These are phyloP conservation scores for Podaxis sp. DNA, from an alignment of 768 basidiomycete species.

Conservation along the genomic window DNA sequence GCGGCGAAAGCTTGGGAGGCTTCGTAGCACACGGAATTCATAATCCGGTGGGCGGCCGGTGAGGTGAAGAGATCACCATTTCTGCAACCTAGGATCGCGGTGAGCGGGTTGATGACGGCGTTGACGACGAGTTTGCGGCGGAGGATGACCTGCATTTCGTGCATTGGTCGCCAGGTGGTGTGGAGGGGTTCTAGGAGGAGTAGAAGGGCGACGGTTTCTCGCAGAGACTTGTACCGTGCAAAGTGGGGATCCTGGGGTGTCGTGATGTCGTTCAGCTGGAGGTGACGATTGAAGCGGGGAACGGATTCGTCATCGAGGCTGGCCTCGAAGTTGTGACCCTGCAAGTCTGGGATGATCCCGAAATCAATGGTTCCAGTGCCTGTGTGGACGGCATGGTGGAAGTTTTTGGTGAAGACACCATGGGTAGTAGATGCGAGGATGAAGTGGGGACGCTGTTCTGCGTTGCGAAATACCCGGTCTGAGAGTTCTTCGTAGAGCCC, in stretches of 20 bases:
- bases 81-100: slow-evolving; percentile 72
- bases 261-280: slow-evolving; percentile 51
- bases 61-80: slow-evolving; percentile 71
- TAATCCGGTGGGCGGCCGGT: slow-evolving; percentile 37
- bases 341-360: slow-evolving; percentile 69
- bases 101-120: slow-evolving; percentile 79
- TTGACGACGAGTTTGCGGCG: slow-evolving; percentile 82
- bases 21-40: slow-evolving; percentile 62
- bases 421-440: slow-evolving; percentile 82
- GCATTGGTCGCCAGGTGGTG: slow-evolving; percentile 60
- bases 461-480: slow-evolving; percentile 64
- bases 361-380: slow-evolving; percentile 72
- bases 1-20: slow-evolving; percentile 57
- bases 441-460: slow-evolving; percentile 74
- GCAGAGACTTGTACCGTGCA: slow-evolving; percentile 54
- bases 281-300: slow-evolving; percentile 32
- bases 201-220: slow-evolving; percentile 64
- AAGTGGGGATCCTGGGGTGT: slow-evolving; percentile 31
- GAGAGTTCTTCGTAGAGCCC: slow-evolving; percentile 83
- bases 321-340: slow-evolving; percentile 59
- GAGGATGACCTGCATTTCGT: slow-evolving; percentile 62
- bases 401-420: slow-evolving; percentile 57
- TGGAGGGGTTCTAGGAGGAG: slow-evolving; percentile 51
- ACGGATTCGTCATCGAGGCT: slow-evolving; percentile 33
- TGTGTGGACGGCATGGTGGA: slow-evolving; percentile 60